Evolutionary conservation across 139 green algal genomes (phyloP).

Genomic region (Micractinium sp.): DNA sequence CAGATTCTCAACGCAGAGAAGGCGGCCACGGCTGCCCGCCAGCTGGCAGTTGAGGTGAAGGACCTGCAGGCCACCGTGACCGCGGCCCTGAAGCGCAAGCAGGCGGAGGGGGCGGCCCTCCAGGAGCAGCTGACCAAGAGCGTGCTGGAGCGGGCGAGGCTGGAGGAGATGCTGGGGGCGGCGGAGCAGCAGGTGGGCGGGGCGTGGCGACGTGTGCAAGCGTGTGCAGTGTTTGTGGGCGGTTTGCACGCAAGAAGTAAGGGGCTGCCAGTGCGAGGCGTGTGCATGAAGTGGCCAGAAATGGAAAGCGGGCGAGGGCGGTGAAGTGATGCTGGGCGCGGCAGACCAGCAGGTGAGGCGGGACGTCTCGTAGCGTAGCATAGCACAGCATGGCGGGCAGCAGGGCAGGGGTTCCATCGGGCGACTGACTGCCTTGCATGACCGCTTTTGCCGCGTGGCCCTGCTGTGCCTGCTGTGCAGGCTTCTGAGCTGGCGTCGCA

Average conservation of each 20-base stretch:
- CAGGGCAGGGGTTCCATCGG: neutral
- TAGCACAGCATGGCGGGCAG: no score
- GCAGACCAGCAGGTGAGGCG: no score
- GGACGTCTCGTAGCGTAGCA: no score
- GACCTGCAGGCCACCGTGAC: slow-evolving; percentile 1
- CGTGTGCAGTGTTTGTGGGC: no score
- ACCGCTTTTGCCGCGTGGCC: neutral
- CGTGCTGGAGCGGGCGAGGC: neutral
- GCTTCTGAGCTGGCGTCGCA: neutral
- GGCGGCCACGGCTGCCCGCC: neutral
- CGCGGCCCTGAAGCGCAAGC: slow-evolving; percentile 8
- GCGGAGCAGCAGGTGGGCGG: slow-evolving; percentile 7
- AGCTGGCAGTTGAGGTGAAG: neutral
- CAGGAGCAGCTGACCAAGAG: slow-evolving; percentile 1
- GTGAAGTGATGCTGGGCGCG: no score
- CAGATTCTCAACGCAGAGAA: slow-evolving; percentile 21
- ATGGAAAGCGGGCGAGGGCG: no score
- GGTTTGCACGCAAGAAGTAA: no score
- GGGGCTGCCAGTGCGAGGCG: neutral
- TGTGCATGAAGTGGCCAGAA: no score
- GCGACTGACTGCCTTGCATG: neutral
- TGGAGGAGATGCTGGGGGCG: neutral
- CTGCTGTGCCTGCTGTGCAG: neutral
- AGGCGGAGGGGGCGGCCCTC: neutral
- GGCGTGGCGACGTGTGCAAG: neutral